Evolutionary conservation across 345 rosid species (phyloP).

Genomic region (Citrus inodora): DNA sequence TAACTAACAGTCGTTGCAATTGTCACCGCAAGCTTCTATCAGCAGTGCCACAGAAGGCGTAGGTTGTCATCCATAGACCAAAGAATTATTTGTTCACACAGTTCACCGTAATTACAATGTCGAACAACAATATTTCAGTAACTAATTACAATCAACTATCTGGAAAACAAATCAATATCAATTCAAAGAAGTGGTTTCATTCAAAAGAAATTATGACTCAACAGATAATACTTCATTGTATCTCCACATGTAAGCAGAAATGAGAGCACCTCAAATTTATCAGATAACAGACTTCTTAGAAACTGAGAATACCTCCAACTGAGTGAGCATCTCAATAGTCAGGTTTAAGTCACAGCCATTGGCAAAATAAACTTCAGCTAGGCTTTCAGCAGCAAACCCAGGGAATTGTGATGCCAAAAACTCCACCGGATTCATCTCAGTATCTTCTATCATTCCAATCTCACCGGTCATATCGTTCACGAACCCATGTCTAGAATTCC

Average conservation of each 20-base stretch:
- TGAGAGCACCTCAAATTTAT: slow-evolving; percentile 9
- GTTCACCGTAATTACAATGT: background rate
- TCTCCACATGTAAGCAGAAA: background rate
- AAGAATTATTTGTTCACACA: background rate
- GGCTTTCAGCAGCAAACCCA: slow-evolving; percentile 95
- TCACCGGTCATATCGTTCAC: slow-evolving; percentile 56
- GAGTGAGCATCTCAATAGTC: slow-evolving; percentile 97
- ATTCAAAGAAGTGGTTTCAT: background rate
- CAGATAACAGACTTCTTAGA: slow-evolving; percentile 7
- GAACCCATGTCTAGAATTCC: slow-evolving; percentile 48
- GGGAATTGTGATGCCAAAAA: slow-evolving; percentile 89
- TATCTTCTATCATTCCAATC: slow-evolving; percentile 47
- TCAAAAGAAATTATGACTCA: background rate
- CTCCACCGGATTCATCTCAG: slow-evolving; percentile 65
- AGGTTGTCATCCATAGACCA: background rate
- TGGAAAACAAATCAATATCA: background rate
- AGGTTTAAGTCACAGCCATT: slow-evolving; percentile 84
- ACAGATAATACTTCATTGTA: background rate
- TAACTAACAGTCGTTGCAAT: background rate
- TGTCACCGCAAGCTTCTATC: slow-evolving; percentile 15
- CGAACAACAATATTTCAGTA: background rate
- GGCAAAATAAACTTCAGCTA: slow-evolving; percentile 87
- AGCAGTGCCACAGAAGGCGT: slow-evolving; percentile 30
- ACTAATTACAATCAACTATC: background rate
- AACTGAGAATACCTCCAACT: slow-evolving; percentile 73